Conservation (phyloP, 148 eudicot genomes). For the Rhododendron mucronatum region DNA sequence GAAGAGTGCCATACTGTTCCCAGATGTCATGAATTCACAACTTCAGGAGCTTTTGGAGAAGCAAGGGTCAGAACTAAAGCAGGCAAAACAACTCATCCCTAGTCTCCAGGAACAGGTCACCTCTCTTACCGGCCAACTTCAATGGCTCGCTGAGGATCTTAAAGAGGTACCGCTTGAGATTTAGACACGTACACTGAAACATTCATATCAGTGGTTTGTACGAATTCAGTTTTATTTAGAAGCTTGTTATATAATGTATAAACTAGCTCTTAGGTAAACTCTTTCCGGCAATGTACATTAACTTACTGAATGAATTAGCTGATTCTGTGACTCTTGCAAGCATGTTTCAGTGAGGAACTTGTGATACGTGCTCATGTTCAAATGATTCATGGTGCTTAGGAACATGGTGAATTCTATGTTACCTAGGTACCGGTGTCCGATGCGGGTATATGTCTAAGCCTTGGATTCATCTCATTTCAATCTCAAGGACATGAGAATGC, state of each 20-base stretch:
- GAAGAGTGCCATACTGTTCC: conserved; percentile 74
- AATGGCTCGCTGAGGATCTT: conserved; percentile 71
- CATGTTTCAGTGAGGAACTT: background rate
- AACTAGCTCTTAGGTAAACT: background rate
- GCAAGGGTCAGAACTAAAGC: conserved; percentile 75
- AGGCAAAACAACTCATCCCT: conserved; percentile 76
- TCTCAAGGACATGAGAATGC: too few relatives aligned
- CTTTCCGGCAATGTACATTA: too few relatives aligned
- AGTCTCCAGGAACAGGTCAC: conserved; percentile 74
- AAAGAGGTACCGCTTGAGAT: conserved; percentile 51
- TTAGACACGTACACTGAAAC: background rate
- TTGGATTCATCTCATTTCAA: too few relatives aligned
- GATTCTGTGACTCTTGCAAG: background rate
- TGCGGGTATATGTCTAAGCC: too few relatives aligned
- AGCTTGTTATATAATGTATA: background rate
- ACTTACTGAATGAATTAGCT: background rate
- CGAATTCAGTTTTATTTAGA: background rate
- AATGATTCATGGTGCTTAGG: background rate
- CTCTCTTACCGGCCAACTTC: conserved; percentile 83
- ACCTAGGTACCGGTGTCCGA: too few relatives aligned
- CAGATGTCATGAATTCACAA: conserved; percentile 67
- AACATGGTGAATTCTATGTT: background rate
- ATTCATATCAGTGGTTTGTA: background rate
- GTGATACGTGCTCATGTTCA: background rate
- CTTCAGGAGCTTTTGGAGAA: conserved; percentile 53